Conservation (phyloP, 495 filamentous ascomycete species). For the Elaphomyces granulatus region DNA sequence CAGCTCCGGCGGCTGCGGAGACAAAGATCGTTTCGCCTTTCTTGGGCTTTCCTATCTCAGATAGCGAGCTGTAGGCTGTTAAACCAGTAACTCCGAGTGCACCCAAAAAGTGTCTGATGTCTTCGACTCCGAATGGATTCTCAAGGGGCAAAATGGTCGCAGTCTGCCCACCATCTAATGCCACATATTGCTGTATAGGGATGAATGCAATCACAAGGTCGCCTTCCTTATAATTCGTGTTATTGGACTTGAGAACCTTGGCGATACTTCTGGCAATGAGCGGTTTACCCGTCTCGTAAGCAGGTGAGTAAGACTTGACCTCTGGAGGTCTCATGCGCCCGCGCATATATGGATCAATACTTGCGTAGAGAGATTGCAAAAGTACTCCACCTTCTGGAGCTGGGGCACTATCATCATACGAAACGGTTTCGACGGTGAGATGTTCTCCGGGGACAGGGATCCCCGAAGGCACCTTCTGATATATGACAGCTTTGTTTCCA, state of each 20-base stretch:
- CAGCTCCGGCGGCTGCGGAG: slow-evolving; percentile 66
- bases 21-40: slow-evolving; percentile 85
- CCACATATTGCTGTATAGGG: slow-evolving; percentile 47
- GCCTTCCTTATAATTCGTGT: slow-evolving; percentile 44
- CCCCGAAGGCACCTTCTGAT: slow-evolving; percentile 53
- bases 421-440: slow-evolving; percentile 49
- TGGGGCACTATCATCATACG: slow-evolving; percentile 49
- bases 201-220: slow-evolving; percentile 49
- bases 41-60: slow-evolving; percentile 73
- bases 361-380: slow-evolving; percentile 59
- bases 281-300: slow-evolving; percentile 41
- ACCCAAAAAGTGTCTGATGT: slow-evolving; percentile 44
- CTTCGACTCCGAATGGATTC: slow-evolving; percentile 33
- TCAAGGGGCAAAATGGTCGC: slow-evolving; percentile 21
- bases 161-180: slow-evolving; percentile 17
- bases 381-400: slow-evolving; percentile 58
- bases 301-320: slow-evolving; percentile 47
- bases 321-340: slow-evolving; percentile 42
- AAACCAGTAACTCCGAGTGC: slow-evolving; percentile 79
- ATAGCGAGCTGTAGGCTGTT: slow-evolving; percentile 66
- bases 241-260: slow-evolving; percentile 53
- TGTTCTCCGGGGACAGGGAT: slow-evolving; percentile 60
- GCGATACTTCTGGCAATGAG: slow-evolving; percentile 43
- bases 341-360: slow-evolving; percentile 82
- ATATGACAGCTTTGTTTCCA: slow-evolving; percentile 70